phyloP scores from a whole-genome alignment of 768 basidiomycete species.

The Termitomyces sp. region DNA sequence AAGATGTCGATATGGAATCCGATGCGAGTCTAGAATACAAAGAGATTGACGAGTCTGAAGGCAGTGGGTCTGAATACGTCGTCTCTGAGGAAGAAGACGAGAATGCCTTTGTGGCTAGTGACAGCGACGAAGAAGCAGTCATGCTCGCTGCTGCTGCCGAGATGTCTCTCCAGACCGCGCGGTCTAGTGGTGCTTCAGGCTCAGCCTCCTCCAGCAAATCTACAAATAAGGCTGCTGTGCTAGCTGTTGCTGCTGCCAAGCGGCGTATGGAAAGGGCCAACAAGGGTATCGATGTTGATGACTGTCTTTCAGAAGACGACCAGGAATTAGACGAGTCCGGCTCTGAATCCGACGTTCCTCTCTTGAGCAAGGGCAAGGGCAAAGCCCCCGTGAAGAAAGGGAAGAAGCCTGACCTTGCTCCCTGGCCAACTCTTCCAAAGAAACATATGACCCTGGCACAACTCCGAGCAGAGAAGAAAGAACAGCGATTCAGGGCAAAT shows the following conservation, averaged over 20 bases:
- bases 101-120: slow-evolving; percentile 23
- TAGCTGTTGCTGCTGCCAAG: slow-evolving; percentile 51
- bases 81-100: slow-evolving; percentile 35
- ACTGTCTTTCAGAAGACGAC: slow-evolving; percentile 20
- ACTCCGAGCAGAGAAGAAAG: slow-evolving; percentile 22
- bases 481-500: slow-evolving; percentile 20
- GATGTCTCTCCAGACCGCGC: slow-evolving; percentile 38
- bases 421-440: slow-evolving; percentile 7
- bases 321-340: slow-evolving; percentile 19
- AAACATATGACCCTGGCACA: slow-evolving; percentile 31
- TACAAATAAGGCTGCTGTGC: slow-evolving; percentile 33
- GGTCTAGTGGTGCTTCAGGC: slow-evolving; percentile 28
- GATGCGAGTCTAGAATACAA: slow-evolving; percentile 37
- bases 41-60: slow-evolving; percentile 44
- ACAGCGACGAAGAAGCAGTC: slow-evolving; percentile 37
- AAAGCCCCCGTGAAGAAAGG: slow-evolving; percentile 26
- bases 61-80: slow-evolving; percentile 60
- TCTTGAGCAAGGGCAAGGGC: slow-evolving; percentile 28
- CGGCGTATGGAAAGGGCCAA: slow-evolving; percentile 36
- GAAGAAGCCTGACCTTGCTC: slow-evolving; percentile 12
- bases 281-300: slow-evolving; percentile 26
- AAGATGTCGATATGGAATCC: slow-evolving; percentile 23
- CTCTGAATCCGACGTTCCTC: slow-evolving; percentile 23
- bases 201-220: slow-evolving; percentile 30
- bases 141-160: slow-evolving; percentile 57